Evolutionary conservation across 1,284 basidiomycete species (phyloP).

Genomic region (Fomes fomentarius): DNA sequence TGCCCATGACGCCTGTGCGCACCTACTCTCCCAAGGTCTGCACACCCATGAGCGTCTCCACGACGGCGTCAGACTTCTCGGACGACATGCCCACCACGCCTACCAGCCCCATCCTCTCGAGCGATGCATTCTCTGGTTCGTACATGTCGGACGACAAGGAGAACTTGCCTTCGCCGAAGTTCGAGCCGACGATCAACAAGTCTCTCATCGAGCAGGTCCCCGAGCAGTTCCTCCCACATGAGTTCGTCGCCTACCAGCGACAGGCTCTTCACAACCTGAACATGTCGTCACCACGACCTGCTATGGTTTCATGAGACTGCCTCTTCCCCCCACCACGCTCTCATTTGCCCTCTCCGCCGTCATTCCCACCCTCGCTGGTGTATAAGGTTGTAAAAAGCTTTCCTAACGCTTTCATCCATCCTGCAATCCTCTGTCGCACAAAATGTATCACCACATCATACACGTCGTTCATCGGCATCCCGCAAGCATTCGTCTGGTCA

Average conservation of each 20-base stretch:
- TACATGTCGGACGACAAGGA: constrained; percentile 75
- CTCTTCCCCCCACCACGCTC: constrained; percentile 12
- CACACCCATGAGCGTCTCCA: constrained; percentile 75
- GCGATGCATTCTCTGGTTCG: constrained; percentile 51
- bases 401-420: constrained; percentile 29
- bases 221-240: constrained; percentile 78
- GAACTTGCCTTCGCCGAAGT: constrained; percentile 61
- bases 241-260: constrained; percentile 75
- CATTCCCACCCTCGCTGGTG: constrained; percentile 14
- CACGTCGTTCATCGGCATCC: constrained; percentile 62
- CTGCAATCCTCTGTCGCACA: constrained; percentile 40
- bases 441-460: constrained; percentile 78
- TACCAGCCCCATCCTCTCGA: constrained; percentile 56
- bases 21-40: constrained; percentile 55
- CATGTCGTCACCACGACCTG: constrained; percentile 52
- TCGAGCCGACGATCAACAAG: constrained; percentile 74
- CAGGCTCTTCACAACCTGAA: constrained; percentile 71
- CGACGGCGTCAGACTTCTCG: constrained; percentile 71
- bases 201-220: constrained; percentile 64
- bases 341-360: no score
- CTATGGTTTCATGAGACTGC: constrained; percentile 57
- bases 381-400: constrained; percentile 38
- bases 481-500: constrained; percentile 60
- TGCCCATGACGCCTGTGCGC: constrained; percentile 76
- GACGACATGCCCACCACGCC: constrained; percentile 84